These are phyloP conservation scores for Papiliotrema flavescens DNA, from an alignment of 1,284 basidiomycete species.

Conservation along the genomic window DNA sequence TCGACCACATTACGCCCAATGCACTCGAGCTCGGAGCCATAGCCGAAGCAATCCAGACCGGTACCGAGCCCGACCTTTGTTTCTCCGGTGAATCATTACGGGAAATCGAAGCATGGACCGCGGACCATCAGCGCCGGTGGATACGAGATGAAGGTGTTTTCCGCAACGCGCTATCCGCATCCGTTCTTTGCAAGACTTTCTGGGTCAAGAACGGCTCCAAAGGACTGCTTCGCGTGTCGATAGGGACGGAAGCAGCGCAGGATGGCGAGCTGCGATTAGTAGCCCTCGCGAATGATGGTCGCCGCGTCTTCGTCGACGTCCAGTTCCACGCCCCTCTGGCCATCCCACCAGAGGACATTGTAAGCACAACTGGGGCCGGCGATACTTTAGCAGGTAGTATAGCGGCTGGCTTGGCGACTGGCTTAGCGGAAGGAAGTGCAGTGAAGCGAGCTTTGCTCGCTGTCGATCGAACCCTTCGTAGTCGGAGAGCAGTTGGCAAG, in stretches of 20 bases:
- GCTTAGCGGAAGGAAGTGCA: too few species aligned
- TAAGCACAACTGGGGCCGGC: slow-evolving; percentile 85
- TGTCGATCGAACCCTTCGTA: too few species aligned
- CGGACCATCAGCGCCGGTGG: slow-evolving; percentile 57
- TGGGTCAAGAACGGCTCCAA: slow-evolving; percentile 81
- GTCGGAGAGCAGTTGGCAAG: too few species aligned
- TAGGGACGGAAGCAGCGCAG: too few species aligned
- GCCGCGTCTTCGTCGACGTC: neutral
- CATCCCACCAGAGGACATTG: slow-evolving; percentile 52
- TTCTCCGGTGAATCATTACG: slow-evolving; percentile 62
- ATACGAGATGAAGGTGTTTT: slow-evolving; percentile 64
- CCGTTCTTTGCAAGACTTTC: slow-evolving; percentile 75
- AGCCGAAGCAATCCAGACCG: slow-evolving; percentile 49
- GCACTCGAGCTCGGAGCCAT: slow-evolving; percentile 67
- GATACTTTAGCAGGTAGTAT: slow-evolving; percentile 80
- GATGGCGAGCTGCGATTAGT: too few species aligned
- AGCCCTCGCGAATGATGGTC: too few species aligned
- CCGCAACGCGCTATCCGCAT: slow-evolving; percentile 71
- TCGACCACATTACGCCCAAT: slow-evolving; percentile 75
- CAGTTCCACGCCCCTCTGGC: too few species aligned
- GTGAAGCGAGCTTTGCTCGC: too few species aligned
- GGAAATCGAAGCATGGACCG: slow-evolving; percentile 61
- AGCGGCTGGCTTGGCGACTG: slow-evolving; percentile 45
- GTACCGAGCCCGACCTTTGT: slow-evolving; percentile 47
- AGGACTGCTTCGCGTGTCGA: too few species aligned